Percentiles rank a stretch among this genome's conserved stretches.
Conservation (phyloP, 208 protist genomes). For the Leishmania turanica region DNA sequence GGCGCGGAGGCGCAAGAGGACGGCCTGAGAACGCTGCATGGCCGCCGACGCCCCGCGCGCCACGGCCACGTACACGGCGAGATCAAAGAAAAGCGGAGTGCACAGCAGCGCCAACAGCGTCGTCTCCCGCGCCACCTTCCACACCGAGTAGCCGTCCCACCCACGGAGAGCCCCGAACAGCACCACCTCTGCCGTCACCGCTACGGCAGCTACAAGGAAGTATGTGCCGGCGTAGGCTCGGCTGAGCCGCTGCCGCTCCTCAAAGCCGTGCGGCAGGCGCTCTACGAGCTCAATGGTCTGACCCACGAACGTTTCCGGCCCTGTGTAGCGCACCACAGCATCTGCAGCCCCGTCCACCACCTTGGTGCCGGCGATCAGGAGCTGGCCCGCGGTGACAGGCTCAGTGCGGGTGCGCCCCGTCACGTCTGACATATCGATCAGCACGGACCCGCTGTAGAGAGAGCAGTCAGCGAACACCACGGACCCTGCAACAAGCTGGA, state of each 20-base stretch:
- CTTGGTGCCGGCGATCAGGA: conserved; percentile 79
- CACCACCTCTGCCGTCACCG: conserved; percentile 14
- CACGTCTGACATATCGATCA: conserved; percentile 81
- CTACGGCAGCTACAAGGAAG: neutral
- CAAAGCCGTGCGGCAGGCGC: conserved; percentile 8
- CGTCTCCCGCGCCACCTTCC: conserved; percentile 34
- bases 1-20: conserved; percentile 85
- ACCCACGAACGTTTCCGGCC: conserved; percentile 89
- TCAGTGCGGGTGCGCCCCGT: conserved; percentile 93
- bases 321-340: conserved; percentile 73
- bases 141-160: neutral
- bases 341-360: conserved; percentile 54
- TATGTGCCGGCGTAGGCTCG: conserved; percentile 3
- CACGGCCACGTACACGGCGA: conserved; percentile 54
- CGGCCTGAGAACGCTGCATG: conserved; percentile 74
- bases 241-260: conserved; percentile 13
- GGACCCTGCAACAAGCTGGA: conserved; percentile 80
- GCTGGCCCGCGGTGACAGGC: conserved; percentile 58
- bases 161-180: conserved; percentile 5
- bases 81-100: conserved; percentile 45
- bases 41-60: conserved; percentile 74
- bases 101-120: conserved; percentile 29
- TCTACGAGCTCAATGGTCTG: conserved; percentile 77
- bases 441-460: conserved; percentile 57
- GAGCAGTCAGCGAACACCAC: conserved; percentile 89